Base-by-base conservation (phyloP, 305 asterid species). In the Fraxinus sp. region DNA sequence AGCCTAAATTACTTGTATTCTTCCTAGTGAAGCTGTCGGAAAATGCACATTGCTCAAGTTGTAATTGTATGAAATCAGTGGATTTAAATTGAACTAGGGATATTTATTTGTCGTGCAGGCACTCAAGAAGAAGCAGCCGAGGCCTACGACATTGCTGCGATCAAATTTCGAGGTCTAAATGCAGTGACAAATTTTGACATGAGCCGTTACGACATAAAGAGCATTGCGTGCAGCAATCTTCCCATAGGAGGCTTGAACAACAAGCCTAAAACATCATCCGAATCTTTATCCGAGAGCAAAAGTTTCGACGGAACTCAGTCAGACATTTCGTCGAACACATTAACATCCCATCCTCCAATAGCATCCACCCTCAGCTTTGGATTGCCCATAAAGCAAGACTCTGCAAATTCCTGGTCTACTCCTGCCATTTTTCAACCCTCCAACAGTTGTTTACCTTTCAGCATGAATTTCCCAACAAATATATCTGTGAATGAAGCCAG, bases 121-220 rank as follows among this genome's bases (percentile, higher is more conserved):
- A 94, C 98, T 1, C 97, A 93, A 72, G 98, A 94, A 81, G 97
- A 94, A 89, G 98, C 97, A 0, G 97, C 97, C 0, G 98, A 94
- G 83, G 98, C 97, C 0, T 94, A 94, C 39, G 98, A 94, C 84
- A 94, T 94, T 6, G 98, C 97, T 0, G 98, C 98, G 0, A 94
- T 94, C 39, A 94, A 94, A 81, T 93, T 94, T 83, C 90, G 97
- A 41, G 98, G 98, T 1, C 86, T 90, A 2, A 94, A 93, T 32
- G 97, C 98, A 0, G 98, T 94, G 20, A 93, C 95, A 0, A 94
- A 94, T 85, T 94, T 94, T 79, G 97, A 92, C 85, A 94, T 94
- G 90, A 88, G 91, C 79, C 95, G 97, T 0, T 94, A 94, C 86
- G 97, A 94, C 52, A 92, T 93, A 0, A 87, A 85, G 81, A 91